Percentiles rank a stretch among this genome's conserved stretches.
Evolutionary conservation across 306 rosid species (phyloP).

Genomic region (Vachellia collinsii): DNA sequence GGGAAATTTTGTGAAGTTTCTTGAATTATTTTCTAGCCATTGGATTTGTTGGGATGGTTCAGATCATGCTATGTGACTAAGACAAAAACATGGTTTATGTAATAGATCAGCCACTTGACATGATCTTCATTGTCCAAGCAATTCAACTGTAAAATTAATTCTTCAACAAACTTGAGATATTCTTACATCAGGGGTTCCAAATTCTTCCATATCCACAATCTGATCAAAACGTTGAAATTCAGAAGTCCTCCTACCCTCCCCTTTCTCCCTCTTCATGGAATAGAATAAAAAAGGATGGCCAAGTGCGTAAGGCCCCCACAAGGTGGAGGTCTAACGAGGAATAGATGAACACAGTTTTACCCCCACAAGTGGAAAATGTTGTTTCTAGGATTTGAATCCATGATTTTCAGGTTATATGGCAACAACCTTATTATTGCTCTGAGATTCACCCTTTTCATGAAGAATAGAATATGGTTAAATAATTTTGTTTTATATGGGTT

Average conservation of each 20-base stretch:
- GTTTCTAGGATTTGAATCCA: no score
- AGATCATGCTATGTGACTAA: neutral
- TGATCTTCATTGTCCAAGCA: neutral
- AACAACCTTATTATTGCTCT: no score
- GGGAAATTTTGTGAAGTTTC: neutral
- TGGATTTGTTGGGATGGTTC: neutral
- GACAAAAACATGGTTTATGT: neutral
- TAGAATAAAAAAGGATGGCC: no score
- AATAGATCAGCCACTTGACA: neutral
- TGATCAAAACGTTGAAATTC: neutral
- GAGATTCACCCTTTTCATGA: no score
- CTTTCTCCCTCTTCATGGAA: no score
- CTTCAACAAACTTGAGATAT: neutral
- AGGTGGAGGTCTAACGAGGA: no score
- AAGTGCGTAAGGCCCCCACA: no score
- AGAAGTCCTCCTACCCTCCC: neutral
- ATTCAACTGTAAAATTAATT: no score
- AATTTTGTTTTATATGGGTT: neutral
- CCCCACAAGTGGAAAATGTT: no score
- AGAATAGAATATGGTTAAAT: neutral
- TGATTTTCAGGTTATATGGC: no score
- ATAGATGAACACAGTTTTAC: no score
- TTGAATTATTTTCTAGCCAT: neutral
- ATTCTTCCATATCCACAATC: neutral
- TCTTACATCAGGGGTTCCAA: neutral